A percentile compares a stretch with the other conserved stretches of the same genome.
phyloP scores from a whole-genome alignment of 345 rosid genomes.

The Conringia planisiliqua region DNA sequence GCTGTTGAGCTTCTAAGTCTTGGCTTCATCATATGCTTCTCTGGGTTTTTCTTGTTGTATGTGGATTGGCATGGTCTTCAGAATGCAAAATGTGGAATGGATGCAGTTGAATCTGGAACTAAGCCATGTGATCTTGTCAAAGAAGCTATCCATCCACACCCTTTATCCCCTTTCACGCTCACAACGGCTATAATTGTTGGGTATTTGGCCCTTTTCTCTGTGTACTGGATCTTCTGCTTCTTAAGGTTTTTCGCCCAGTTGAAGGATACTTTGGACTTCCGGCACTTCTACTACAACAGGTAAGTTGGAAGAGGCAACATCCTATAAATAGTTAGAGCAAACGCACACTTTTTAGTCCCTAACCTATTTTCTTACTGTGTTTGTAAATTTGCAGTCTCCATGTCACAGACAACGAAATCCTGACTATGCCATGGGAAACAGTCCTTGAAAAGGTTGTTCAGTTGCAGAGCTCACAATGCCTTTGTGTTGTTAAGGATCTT shows the following conservation, averaged over 20 bases:
- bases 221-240: constrained; percentile 88
- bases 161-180: constrained; percentile 84
- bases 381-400: constrained; percentile 65
- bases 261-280: constrained; percentile 75
- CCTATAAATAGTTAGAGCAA: neutral
- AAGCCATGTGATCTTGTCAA: constrained; percentile 95
- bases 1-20: constrained; percentile 86
- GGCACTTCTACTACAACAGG: constrained; percentile 84
- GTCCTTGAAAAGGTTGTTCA: constrained; percentile 87
- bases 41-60: constrained; percentile 87
- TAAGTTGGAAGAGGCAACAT: constrained; percentile 25
- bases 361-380: neutral
- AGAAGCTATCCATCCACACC: constrained; percentile 89
- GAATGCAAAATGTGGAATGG: constrained; percentile 98
- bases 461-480: constrained; percentile 70
- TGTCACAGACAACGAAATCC: constrained; percentile 87
- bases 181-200: constrained; percentile 81
- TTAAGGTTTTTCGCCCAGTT: constrained; percentile 86
- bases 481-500: constrained; percentile 95
- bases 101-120: constrained; percentile 94
- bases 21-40: constrained; percentile 89
- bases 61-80: constrained; percentile 99
- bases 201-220: constrained; percentile 77
- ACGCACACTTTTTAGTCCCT: neutral
- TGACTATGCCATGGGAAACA: constrained; percentile 91